Conservation (phyloP, 495 filamentous ascomycete species). For the Elaphomyces granulatus region DNA sequence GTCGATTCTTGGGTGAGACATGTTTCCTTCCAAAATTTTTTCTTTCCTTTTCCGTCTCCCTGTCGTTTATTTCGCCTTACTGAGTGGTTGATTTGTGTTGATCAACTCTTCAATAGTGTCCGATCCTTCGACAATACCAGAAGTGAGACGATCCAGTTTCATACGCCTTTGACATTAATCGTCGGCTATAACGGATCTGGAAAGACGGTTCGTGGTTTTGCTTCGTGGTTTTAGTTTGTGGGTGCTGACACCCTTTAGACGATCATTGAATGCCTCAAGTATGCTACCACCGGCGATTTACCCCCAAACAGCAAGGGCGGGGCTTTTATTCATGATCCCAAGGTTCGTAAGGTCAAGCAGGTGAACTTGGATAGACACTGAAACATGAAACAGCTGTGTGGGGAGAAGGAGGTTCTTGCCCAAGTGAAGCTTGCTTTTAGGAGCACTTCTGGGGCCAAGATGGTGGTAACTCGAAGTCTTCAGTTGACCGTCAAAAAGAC, state of each 20-base stretch:
- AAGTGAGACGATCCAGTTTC: conserved; percentile 74
- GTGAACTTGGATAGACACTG: not conserved
- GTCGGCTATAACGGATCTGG: conserved; percentile 95
- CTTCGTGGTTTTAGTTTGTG: not conserved
- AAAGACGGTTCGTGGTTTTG: conserved; percentile 50
- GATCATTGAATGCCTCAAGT: conserved; percentile 98
- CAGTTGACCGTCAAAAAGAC: conserved; percentile 79
- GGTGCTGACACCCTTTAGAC: conserved; percentile 36
- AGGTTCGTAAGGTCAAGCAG: conserved; percentile 31
- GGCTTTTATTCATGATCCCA: conserved; percentile 94
- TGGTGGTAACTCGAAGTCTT: conserved; percentile 68
- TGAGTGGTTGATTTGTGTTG: too few relatives aligned
- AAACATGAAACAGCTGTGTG: conserved; percentile 42
- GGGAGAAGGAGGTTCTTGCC: conserved; percentile 80
- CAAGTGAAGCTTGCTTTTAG: conserved; percentile 85
- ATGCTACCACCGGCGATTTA: conserved; percentile 87
- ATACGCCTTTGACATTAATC: conserved; percentile 83
- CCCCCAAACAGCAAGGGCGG: conserved; percentile 85
- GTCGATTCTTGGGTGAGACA: conserved; percentile 56
- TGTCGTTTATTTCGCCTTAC: conserved; percentile 1
- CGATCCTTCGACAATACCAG: conserved; percentile 76
- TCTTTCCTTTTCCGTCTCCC: not conserved
- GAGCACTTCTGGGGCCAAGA: conserved; percentile 53
- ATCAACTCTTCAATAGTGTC: too few relatives aligned
- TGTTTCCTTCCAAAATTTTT: not conserved